A percentile compares a stretch with the other conserved stretches of the same genome.
phyloP scores from a whole-genome alignment of 352 stramenopile genomes.

The Globisporangium echinulatum region DNA sequence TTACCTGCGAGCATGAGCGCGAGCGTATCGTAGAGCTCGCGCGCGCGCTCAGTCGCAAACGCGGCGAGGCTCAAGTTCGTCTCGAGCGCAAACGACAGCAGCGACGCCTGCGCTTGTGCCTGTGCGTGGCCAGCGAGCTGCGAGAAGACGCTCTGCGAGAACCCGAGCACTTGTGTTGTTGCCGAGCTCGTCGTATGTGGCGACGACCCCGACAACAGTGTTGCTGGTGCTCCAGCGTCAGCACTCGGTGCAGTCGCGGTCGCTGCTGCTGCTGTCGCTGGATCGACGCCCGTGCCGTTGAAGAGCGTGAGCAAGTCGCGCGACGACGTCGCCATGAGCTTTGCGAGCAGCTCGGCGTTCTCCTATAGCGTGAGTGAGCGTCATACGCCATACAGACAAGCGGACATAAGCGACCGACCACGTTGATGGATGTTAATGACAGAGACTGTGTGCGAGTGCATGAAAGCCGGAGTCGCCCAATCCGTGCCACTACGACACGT shows the following conservation, averaged over 20 bases:
- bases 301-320: conserved; percentile 16
- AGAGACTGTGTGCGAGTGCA: too few species aligned
- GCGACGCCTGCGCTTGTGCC: conserved; percentile 29
- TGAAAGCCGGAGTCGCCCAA: too few species aligned
- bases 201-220: background rate
- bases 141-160: conserved; percentile 59
- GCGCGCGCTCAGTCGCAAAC: conserved; percentile 26
- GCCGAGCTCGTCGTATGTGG: background rate
- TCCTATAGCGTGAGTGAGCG: conserved; percentile 12
- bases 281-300: conserved; percentile 7
- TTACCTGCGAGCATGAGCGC: conserved; percentile 42
- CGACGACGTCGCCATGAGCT: conserved; percentile 27
- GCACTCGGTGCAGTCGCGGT: background rate
- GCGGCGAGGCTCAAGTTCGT: conserved; percentile 26
- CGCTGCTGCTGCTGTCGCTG: background rate
- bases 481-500: background rate
- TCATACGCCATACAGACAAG: too few species aligned
- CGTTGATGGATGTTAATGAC: too few species aligned
- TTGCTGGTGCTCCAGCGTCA: background rate
- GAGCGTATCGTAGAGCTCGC: conserved; percentile 46
- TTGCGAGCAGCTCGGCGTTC: conserved; percentile 33
- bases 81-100: conserved; percentile 28
- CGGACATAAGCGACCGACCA: too few species aligned
- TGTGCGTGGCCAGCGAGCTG: conserved; percentile 32
- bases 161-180: conserved; percentile 13